These are phyloP conservation scores for Radiomyces spectabilis DNA, from an alignment of 192 early-diverging fungal genomes.

Conservation along the genomic window DNA sequence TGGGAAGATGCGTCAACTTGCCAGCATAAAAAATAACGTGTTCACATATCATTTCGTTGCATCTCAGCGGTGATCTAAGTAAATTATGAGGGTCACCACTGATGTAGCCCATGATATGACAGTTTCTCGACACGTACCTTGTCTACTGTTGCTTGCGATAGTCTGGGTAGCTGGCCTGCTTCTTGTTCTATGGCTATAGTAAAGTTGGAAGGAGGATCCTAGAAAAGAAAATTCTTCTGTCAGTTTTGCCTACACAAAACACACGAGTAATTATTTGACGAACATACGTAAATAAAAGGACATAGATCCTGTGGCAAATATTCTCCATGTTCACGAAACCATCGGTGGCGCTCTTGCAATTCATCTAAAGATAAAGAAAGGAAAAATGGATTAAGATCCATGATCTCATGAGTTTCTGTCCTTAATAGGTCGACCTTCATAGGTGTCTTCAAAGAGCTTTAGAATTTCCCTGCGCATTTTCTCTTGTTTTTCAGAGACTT, in stretches of 20 bases:
- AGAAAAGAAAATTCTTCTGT: too few relatives aligned
- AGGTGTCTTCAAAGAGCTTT: slow-evolving; percentile 7
- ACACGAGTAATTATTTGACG: neutral
- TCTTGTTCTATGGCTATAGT: neutral
- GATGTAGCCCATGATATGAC: too few relatives aligned
- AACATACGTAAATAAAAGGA: slow-evolving; percentile 22
- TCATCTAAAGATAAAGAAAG: slow-evolving; percentile 9
- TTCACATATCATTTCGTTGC: too few relatives aligned
- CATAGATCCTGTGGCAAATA: slow-evolving; percentile 25
- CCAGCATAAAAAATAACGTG: too few relatives aligned
- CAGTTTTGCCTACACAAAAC: neutral
- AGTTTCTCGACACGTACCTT: too few relatives aligned
- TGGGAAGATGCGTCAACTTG: too few relatives aligned
- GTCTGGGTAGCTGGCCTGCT: neutral
- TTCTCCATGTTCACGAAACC: slow-evolving; percentile 17
- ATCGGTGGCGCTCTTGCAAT: slow-evolving; percentile 12
- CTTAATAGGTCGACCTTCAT: slow-evolving; percentile 4
- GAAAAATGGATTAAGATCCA: neutral
- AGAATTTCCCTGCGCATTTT: slow-evolving; percentile 4
- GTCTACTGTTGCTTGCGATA: slow-evolving; percentile 1
- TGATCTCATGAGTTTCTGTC: neutral
- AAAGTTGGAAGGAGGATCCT: slow-evolving; percentile 10
- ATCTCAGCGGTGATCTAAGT: too few relatives aligned
- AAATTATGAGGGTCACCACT: too few relatives aligned
- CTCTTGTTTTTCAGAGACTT: slow-evolving; percentile 10